Evolutionary conservation across 2,329 filamentous ascomycete species (phyloP).

Genomic region (Teratosphaeria zuluensis): DNA sequence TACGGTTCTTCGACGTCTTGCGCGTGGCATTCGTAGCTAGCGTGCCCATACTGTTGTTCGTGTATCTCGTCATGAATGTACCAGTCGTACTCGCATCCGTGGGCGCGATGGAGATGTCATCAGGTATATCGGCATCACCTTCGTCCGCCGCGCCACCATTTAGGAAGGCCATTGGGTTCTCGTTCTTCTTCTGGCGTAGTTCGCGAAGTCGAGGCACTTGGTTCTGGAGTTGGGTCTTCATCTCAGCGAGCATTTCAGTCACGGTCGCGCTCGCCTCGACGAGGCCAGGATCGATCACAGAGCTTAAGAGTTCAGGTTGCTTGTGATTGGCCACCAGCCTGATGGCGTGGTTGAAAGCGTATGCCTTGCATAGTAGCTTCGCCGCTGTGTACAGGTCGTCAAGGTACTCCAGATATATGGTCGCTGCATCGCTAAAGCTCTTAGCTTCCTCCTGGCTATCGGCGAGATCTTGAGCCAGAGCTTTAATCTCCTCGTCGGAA

Average conservation of each 20-base stretch:
- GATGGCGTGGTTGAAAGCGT: conserved; percentile 80
- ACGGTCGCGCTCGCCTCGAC: conserved; percentile 70
- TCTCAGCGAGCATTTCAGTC: conserved; percentile 89
- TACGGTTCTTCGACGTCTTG: conserved; percentile 77
- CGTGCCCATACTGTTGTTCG: conserved; percentile 61
- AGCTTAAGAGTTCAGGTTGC: conserved; percentile 49
- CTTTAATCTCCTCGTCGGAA: conserved; percentile 48
- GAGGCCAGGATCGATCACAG: conserved; percentile 67
- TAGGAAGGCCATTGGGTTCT: conserved; percentile 81
- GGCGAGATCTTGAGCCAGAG: conserved; percentile 64
- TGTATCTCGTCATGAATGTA: conserved; percentile 91
- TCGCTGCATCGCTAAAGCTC: conserved; percentile 70
- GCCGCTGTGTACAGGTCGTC: conserved; percentile 60
- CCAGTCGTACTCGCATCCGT: conserved; percentile 68
- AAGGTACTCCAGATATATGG: conserved; percentile 74
- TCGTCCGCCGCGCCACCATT: conserved; percentile 43
- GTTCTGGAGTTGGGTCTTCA: conserved; percentile 70
- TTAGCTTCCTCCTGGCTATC: conserved; percentile 75
- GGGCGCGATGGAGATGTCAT: conserved; percentile 84
- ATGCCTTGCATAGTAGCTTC: conserved; percentile 74
- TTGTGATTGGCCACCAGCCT: conserved; percentile 58
- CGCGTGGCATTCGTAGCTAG: conserved; percentile 64
- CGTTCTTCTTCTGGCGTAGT: conserved; percentile 66
- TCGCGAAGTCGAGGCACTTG: conserved; percentile 82
- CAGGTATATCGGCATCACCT: conserved; percentile 59